phyloP scores from a whole-genome alignment of 176 grass and related monocot species.

The Dendrocalamus sinicus region DNA sequence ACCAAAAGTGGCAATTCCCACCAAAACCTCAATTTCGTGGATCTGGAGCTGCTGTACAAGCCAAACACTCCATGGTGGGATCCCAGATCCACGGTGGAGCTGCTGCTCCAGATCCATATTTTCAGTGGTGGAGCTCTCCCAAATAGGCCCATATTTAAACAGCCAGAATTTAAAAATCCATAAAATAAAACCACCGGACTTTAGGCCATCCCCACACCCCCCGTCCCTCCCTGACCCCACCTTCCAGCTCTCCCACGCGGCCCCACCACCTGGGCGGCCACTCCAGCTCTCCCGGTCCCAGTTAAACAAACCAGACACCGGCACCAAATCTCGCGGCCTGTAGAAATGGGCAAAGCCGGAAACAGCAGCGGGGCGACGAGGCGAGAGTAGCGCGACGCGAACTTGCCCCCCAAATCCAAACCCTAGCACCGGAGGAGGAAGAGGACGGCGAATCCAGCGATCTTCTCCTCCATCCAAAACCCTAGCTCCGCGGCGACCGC shows the following conservation, averaged over 20 bases:
- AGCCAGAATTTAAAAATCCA: too few species aligned
- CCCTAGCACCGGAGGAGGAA: slow-evolving; percentile 19
- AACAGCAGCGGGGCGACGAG: slow-evolving; percentile 27
- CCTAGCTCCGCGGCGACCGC: slow-evolving; percentile 15
- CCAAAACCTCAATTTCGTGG: too few species aligned
- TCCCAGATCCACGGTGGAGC: too few species aligned
- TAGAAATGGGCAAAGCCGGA: slow-evolving; percentile 46
- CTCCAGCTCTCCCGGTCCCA: slow-evolving; percentile 31
- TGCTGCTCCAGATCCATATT: too few species aligned
- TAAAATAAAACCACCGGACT: too few species aligned
- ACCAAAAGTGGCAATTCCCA: too few species aligned
- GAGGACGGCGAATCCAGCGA: slow-evolving; percentile 10
- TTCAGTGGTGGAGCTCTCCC: too few species aligned
- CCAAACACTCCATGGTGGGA: too few species aligned
- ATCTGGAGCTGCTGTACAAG: too few species aligned
- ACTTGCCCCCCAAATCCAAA: slow-evolving; percentile 39
- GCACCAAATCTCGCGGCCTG: slow-evolving; percentile 58
- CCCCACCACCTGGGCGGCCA: slow-evolving; percentile 23
- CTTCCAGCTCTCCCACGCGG: not conserved
- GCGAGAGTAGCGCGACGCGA: slow-evolving; percentile 29
- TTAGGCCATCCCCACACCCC: too few species aligned
- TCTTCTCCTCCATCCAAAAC: slow-evolving; percentile 17
- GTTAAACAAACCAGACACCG: slow-evolving; percentile 34
- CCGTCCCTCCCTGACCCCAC: not conserved
- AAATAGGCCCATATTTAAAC: too few species aligned